Percentiles rank a stretch among this genome's conserved stretches.
Conservation (phyloP, 495 filamentous ascomycete species). For the Halenospora varia region DNA sequence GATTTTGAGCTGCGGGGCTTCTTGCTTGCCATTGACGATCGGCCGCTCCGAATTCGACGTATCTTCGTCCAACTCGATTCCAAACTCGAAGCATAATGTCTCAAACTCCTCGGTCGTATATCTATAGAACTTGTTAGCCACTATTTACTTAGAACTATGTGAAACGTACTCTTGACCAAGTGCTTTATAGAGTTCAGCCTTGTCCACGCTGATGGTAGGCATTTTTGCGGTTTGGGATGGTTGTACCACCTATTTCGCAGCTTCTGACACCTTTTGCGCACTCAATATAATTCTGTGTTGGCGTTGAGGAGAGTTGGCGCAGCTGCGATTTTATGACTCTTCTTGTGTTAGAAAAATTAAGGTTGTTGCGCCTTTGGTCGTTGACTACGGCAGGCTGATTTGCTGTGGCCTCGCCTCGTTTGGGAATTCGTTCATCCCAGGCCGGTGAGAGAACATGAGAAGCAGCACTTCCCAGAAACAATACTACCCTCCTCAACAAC, state of each 20-base stretch:
- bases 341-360: background rate
- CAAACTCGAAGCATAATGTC: conserved; percentile 97
- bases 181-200: conserved; percentile 89
- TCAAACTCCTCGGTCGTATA: conserved; percentile 95
- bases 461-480: too few relatives aligned
- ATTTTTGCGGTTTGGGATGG: conserved; percentile 37
- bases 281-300: too few relatives aligned
- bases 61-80: conserved; percentile 97
- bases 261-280: background rate
- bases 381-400: too few relatives aligned
- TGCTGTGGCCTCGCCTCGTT: too few relatives aligned
- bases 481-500: background rate
- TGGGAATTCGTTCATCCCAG: too few relatives aligned
- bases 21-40: conserved; percentile 71
- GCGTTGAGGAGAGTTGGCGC: conserved; percentile 12
- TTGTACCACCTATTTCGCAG: conserved; percentile 2
- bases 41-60: conserved; percentile 72
- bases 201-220: conserved; percentile 95
- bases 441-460: background rate
- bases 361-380: background rate
- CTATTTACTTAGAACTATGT: conserved; percentile 4
- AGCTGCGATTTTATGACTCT: conserved; percentile 12
- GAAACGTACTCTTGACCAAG: conserved; percentile 75
- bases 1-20: conserved; percentile 92
- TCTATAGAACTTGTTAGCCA: conserved; percentile 35